These are phyloP conservation scores for Dactylellina sp. DNA, from an alignment of 2,329 filamentous ascomycete species.

Conservation along the genomic window DNA sequence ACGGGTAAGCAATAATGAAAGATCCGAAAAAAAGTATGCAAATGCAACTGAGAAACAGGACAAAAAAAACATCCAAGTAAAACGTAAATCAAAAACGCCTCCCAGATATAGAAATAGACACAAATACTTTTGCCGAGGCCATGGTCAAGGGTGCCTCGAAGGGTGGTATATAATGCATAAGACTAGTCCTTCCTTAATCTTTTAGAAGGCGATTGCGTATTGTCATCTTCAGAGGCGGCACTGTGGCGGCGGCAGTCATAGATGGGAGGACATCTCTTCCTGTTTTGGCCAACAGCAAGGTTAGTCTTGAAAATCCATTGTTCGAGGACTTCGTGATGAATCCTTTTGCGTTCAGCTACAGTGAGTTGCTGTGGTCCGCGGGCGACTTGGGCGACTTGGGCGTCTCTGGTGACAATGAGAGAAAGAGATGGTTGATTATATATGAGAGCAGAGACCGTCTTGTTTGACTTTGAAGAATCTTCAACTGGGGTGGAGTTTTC, in stretches of 20 bases:
- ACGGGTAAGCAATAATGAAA: conserved; percentile 1
- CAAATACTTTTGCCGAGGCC: conserved; percentile 48
- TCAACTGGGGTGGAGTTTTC: conserved; percentile 30
- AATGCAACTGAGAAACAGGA: conserved; percentile 1
- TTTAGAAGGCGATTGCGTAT: conserved; percentile 44
- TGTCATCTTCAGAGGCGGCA: conserved; percentile 51
- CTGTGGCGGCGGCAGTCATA: conserved; percentile 52
- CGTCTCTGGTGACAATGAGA: conserved; percentile 24
- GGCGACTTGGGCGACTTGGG: conserved; percentile 4
- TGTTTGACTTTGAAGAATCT: conserved; percentile 30
- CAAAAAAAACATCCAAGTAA: conserved; percentile 26
- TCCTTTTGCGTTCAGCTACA: conserved; percentile 38
- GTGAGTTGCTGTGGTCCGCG: conserved; percentile 31
- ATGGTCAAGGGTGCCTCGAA: conserved; percentile 11
- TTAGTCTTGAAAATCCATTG: conserved; percentile 56
- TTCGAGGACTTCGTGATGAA: conserved; percentile 53
- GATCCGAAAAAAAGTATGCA: conserved; percentile 37
- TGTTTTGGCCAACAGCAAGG: conserved; percentile 49
- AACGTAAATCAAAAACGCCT: conserved; percentile 46
- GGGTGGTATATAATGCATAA: conserved; percentile 34
- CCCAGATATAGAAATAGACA: conserved; percentile 51
- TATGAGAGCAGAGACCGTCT: conserved; percentile 6
- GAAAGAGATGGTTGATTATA: conserved; percentile 43
- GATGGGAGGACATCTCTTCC: conserved; percentile 34
- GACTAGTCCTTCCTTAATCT: conserved; percentile 49